A percentile compares a stretch with the other conserved stretches of the same genome.
Conservation (phyloP, 345 rosid species). For the Eucalyptus tenuipes region DNA sequence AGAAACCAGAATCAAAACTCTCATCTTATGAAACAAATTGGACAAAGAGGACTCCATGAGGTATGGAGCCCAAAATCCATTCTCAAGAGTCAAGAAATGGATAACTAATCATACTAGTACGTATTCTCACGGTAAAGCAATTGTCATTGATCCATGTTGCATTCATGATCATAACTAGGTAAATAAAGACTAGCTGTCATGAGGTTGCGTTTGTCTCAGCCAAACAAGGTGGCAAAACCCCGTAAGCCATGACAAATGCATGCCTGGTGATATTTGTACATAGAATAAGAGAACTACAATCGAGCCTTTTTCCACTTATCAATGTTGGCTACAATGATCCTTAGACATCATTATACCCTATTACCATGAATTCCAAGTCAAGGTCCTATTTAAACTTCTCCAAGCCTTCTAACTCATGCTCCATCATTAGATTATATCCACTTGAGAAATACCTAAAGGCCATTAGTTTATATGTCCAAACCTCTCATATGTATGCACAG, state of each 20-base stretch:
- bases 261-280: background rate
- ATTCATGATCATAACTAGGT: background rate
- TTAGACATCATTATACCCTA: background rate
- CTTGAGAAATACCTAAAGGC: background rate
- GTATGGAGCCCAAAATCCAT: background rate
- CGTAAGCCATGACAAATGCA: background rate
- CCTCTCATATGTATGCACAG: background rate
- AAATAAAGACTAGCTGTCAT: background rate
- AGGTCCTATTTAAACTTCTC: background rate
- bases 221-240: background rate
- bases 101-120: background rate
- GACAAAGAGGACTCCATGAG: background rate
- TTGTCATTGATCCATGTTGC: background rate
- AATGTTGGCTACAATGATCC: background rate
- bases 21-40: background rate
- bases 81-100: background rate
- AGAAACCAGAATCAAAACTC: background rate
- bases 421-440: background rate
- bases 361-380: background rate
- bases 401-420: background rate
- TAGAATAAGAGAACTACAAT: background rate
- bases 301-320: background rate
- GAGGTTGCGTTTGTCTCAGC: background rate
- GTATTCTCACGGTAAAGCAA: background rate
- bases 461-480: background rate